These are phyloP conservation scores for Diaporthe aspalathi DNA, from an alignment of 2,329 filamentous ascomycete genomes.

Conservation along the genomic window DNA sequence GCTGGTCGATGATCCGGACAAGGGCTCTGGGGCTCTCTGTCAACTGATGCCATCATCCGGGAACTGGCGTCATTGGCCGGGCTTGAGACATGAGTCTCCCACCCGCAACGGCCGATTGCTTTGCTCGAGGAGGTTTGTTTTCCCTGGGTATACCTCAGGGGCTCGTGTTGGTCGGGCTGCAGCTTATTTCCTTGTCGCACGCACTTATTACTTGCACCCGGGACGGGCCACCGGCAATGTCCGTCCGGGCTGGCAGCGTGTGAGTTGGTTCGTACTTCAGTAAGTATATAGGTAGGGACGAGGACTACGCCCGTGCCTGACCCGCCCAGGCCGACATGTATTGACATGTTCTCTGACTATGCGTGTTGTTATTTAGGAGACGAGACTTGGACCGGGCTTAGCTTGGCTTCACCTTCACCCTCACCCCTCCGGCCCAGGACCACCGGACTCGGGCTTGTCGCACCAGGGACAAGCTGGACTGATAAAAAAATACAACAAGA, in stretches of 20 bases:
- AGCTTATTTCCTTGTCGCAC: constrained; percentile 8
- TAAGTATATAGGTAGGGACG: background rate
- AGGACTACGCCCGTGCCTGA: background rate
- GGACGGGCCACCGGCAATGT: constrained; percentile 22
- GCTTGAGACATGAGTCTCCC: constrained; percentile 8
- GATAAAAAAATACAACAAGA: background rate
- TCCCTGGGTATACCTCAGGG: background rate
- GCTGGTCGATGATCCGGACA: constrained; percentile 6
- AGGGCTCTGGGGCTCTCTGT: background rate
- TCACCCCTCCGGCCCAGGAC: background rate
- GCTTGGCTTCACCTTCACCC: too few species aligned
- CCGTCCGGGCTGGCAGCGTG: constrained; percentile 2
- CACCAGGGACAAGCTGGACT: background rate
- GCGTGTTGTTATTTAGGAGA: background rate
- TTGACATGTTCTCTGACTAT: background rate
- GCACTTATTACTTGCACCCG: background rate
- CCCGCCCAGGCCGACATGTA: background rate
- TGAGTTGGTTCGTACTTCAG: background rate
- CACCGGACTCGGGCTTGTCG: background rate
- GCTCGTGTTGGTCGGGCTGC: background rate
- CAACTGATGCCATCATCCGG: constrained; percentile 20
- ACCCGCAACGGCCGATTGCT: background rate
- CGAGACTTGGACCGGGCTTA: background rate
- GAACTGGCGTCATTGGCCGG: constrained; percentile 25
- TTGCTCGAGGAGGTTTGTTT: background rate